Evolutionary conservation across 1,139 yeast species (phyloP), one percentile per base, ranked within the genome.

Genomic region (Yamadazyma kanchanaburiensis): DNA sequence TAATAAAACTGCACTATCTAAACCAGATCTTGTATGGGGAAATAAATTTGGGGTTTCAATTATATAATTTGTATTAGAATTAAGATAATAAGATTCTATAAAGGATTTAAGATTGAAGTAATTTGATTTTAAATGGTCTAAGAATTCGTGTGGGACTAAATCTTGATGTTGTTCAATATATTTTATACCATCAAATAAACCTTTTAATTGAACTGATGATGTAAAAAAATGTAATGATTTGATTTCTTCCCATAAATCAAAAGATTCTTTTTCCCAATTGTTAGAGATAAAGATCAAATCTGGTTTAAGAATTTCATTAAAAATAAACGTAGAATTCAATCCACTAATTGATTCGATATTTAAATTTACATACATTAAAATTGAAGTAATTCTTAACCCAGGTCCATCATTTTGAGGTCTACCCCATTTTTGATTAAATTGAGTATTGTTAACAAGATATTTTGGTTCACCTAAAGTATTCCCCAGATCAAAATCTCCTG

Each of bases 351-450:
- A 36, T 4, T 31, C 12, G 22, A 39, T 32, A 4, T 35, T 25
- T 18, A 43, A 27, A 16, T 29, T 28, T 28, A 86, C 48, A 51
- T 76, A 86, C 39, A 74, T 73, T 27, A 75, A 55, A 18, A 82
- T 68, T 1, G 95, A 70, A 30, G 80, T 68, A 3, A 80, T 70
- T 42, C 97, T 69, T 35, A 89, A 65, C 0, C 94, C 94, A 0
- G 97, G 96, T 0, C 97, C 97, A 54, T 91, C 98, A 39, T 87
- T 72, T 56, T 89, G 98, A 1, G 98, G 98, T 45, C 98, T 69
- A 2, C 97, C 97, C 98, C 97, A 89, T 23, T 62, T 52, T 2
- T 64, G 77, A 11, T 58, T 53, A 45, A 82, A 89, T 1, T 83
- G 65, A 0, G 74, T 49, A 17, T 82, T 80, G 50, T 86, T 73